Conservation (phyloP, 1,284 basidiomycete genomes). For the Marasmius oreades region DNA sequence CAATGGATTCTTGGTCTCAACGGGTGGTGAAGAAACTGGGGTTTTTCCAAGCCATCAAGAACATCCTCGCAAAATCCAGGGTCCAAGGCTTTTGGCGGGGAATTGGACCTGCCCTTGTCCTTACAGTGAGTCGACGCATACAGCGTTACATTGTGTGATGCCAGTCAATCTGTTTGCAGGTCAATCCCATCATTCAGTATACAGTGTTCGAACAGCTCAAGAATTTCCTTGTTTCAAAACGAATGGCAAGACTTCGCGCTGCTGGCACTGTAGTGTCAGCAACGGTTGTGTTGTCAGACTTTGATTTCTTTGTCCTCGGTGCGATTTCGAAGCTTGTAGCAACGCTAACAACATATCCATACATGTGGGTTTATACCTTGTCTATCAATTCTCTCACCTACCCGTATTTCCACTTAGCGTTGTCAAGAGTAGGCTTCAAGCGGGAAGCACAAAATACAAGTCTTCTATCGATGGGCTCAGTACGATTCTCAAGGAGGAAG, state of each 20-base stretch:
- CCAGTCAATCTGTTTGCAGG: constrained; percentile 40
- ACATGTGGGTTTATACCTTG: constrained; percentile 50
- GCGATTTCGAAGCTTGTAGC: constrained; percentile 86
- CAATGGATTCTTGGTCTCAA: constrained; percentile 35
- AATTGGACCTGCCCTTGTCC: constrained; percentile 89
- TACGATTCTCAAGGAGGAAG: constrained; percentile 74
- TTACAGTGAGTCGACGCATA: constrained; percentile 27
- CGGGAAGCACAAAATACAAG: constrained; percentile 68
- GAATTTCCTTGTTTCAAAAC: constrained; percentile 64
- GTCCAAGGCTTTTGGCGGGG: constrained; percentile 87
- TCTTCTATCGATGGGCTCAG: constrained; percentile 69
- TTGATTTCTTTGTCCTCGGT: constrained; percentile 89
- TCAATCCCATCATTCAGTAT: constrained; percentile 94
- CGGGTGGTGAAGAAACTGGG: constrained; percentile 52
- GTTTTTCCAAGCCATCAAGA: constrained; percentile 65
- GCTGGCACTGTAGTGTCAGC: constrained; percentile 42
- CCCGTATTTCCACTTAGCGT: constrained; percentile 44
- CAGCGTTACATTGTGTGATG: neutral
- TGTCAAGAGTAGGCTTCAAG: constrained; percentile 80
- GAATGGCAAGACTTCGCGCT: constrained; percentile 51
- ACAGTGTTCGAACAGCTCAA: constrained; percentile 85
- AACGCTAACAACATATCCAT: constrained; percentile 73
- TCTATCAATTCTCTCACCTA: constrained; percentile 6
- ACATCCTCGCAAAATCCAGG: constrained; percentile 80
- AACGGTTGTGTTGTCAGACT: constrained; percentile 62